phyloP scores from a whole-genome alignment of 2,329 filamentous ascomycete genomes.

The Aspergillus phoenicis region DNA sequence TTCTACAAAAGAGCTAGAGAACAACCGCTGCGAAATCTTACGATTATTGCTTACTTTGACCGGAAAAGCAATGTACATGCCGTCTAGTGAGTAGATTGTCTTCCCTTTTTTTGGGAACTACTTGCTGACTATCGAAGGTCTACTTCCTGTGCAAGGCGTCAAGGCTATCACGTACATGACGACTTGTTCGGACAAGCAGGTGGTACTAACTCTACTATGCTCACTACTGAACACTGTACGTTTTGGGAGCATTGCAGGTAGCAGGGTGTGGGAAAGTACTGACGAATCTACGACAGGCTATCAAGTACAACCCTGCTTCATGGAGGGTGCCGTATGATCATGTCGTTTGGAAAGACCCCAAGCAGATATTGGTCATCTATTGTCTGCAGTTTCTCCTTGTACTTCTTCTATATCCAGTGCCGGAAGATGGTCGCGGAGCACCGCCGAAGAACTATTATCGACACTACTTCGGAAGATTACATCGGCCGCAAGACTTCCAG shows the following conservation, averaged over 20 bases:
- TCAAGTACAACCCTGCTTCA: slow-evolving; percentile 92
- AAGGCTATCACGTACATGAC: slow-evolving; percentile 86
- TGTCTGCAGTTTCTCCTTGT: slow-evolving; percentile 88
- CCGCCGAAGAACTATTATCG: slow-evolving; percentile 89
- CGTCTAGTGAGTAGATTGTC: slow-evolving; percentile 58
- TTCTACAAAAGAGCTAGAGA: slow-evolving; percentile 90
- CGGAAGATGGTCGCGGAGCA: slow-evolving; percentile 67
- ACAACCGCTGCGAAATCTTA: slow-evolving; percentile 86
- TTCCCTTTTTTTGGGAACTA: not conserved
- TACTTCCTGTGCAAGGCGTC: slow-evolving; percentile 80
- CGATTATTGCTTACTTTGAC: slow-evolving; percentile 81
- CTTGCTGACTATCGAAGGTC: slow-evolving; percentile 39
- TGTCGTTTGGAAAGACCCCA: slow-evolving; percentile 86
- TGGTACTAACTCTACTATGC: slow-evolving; percentile 85
- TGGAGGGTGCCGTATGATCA: slow-evolving; percentile 96
- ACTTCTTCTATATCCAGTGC: slow-evolving; percentile 82
- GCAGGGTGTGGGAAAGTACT: not conserved
- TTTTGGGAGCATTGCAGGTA: slow-evolving; percentile 18
- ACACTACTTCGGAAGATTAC: slow-evolving; percentile 85
- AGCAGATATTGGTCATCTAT: slow-evolving; percentile 88
- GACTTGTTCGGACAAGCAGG: slow-evolving; percentile 84
- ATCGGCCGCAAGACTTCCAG: slow-evolving; percentile 94
- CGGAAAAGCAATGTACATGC: slow-evolving; percentile 92
- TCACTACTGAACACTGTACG: slow-evolving; percentile 89
- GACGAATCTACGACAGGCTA: slow-evolving; percentile 59